A percentile compares a stretch with the other conserved stretches of the same genome.
phyloP scores from a whole-genome alignment of 2,329 filamentous ascomycete genomes.

The Ceratocystis colombiana region DNA sequence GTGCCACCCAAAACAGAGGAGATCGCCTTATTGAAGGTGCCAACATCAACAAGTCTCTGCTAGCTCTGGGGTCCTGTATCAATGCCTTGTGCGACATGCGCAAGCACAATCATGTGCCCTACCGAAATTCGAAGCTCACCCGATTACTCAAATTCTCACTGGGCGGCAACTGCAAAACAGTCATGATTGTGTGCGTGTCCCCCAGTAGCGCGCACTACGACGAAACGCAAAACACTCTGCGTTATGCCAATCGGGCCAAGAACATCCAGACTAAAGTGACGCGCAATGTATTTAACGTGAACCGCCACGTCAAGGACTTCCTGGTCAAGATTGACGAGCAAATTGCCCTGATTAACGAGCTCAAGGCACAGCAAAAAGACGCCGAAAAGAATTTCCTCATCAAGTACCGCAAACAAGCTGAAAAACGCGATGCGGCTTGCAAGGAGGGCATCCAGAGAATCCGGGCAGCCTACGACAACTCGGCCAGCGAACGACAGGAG shows the following conservation, averaged over 20 bases:
- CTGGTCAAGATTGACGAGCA: constrained; percentile 99
- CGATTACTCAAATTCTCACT: constrained; percentile 92
- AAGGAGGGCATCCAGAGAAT: constrained; percentile 73
- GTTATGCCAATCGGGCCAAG: constrained; percentile 95
- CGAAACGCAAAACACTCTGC: constrained; percentile 93
- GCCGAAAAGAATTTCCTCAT: constrained; percentile 69
- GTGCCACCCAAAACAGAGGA: constrained; percentile 90
- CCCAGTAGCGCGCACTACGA: constrained; percentile 95
- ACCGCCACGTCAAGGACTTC: constrained; percentile 98
- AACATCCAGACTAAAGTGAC: constrained; percentile 99
- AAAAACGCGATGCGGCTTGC: constrained; percentile 67
- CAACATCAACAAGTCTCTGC: constrained; percentile 97
- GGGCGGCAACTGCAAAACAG: constrained; percentile 94
- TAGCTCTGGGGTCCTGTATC: constrained; percentile 92
- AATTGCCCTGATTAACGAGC: constrained; percentile 89
- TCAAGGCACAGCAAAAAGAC: constrained; percentile 86
- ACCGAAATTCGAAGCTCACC: constrained; percentile 95
- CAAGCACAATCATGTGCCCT: constrained; percentile 88
- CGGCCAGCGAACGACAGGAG: constrained; percentile 65
- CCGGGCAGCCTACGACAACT: constrained; percentile 73
- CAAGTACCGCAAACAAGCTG: constrained; percentile 83
- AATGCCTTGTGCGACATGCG: constrained; percentile 91
- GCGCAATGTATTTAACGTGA: constrained; percentile 98
- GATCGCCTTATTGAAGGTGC: constrained; percentile 86
- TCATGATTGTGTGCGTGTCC: constrained; percentile 99